Percentiles rank a stretch among this genome's conserved stretches.
Evolutionary conservation across 768 basidiomycete species (phyloP).

Genomic region (Suillus discolor): DNA sequence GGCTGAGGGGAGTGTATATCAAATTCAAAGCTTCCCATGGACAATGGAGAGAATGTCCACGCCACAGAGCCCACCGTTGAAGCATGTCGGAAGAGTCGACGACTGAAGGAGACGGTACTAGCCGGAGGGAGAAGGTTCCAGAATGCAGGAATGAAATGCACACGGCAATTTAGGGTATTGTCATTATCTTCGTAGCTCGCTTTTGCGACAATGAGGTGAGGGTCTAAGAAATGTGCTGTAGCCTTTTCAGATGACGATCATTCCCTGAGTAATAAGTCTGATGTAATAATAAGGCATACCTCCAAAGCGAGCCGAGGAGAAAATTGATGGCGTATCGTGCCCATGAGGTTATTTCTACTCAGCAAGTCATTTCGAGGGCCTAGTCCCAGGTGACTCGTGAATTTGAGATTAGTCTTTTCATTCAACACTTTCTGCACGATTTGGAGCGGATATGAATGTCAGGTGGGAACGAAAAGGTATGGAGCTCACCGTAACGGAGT

Average conservation of each 20-base stretch:
- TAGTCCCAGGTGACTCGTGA: constrained; percentile 41
- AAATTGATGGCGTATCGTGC: constrained; percentile 76
- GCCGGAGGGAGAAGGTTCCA: constrained; percentile 39
- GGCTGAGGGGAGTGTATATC: constrained; percentile 45
- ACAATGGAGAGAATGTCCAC: constrained; percentile 30
- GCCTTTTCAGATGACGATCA: constrained; percentile 30
- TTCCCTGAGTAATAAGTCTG: constrained; percentile 15
- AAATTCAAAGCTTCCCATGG: constrained; percentile 38
- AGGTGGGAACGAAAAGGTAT: constrained; percentile 7
- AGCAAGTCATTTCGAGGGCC: constrained; percentile 17
- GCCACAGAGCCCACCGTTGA: constrained; percentile 48
- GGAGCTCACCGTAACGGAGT: constrained; percentile 45
- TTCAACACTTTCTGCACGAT: constrained; percentile 48
- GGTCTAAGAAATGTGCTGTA: constrained; percentile 41
- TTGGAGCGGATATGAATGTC: constrained; percentile 22
- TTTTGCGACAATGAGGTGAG: constrained; percentile 43
- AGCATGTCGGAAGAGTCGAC: constrained; percentile 54
- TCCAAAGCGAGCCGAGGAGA: constrained; percentile 62
- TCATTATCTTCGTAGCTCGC: constrained; percentile 52
- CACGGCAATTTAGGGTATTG: constrained; percentile 45
- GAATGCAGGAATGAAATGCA: constrained; percentile 37
- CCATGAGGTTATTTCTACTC: constrained; percentile 51
- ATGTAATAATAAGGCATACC: constrained; percentile 34
- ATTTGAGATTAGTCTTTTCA: constrained; percentile 44
- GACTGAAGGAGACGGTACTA: constrained; percentile 45